Evolutionary conservation across 208 protist species (phyloP).

Genomic region (Angomonas ambiguus): DNA sequence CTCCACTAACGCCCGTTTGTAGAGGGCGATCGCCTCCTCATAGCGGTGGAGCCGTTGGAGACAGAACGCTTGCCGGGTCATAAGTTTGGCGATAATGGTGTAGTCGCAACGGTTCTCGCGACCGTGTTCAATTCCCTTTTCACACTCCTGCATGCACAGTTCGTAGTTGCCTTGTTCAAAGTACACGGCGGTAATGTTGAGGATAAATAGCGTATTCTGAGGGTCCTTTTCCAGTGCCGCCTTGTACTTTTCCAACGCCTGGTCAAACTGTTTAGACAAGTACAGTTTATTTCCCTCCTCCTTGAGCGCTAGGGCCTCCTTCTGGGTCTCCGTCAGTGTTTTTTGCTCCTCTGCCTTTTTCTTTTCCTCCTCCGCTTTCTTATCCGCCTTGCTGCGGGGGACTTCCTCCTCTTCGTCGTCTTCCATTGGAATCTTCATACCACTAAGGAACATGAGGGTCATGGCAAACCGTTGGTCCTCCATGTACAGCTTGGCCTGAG

Average conservation of each 20-base stretch:
- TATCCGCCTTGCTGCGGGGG: conserved; percentile 22
- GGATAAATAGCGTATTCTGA: conserved; percentile 84
- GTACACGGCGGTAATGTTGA: conserved; percentile 91
- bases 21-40: conserved; percentile 85
- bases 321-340: conserved; percentile 45
- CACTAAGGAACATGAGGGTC: conserved; percentile 79
- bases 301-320: conserved; percentile 78
- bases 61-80: conserved; percentile 87
- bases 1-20: conserved; percentile 90
- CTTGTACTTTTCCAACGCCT: conserved; percentile 87
- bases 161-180: conserved; percentile 94
- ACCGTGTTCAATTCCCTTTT: conserved; percentile 86
- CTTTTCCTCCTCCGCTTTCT: conserved; percentile 25
- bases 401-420: conserved; percentile 59
- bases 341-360: conserved; percentile 28
- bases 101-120: conserved; percentile 90
- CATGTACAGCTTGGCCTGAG: conserved; percentile 53
- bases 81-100: conserved; percentile 87
- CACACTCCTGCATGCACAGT: conserved; percentile 87
- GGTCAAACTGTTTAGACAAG: conserved; percentile 93
- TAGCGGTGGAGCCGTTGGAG: conserved; percentile 82
- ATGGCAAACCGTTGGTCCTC: conserved; percentile 85
- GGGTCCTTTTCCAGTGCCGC: conserved; percentile 78
- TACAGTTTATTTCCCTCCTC: conserved; percentile 94
- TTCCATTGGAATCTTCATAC: conserved; percentile 53